A percentile compares a stretch with the other conserved stretches of the same genome.
These are phyloP conservation scores for Leccinum disarticulatum DNA, from an alignment of 768 basidiomycete species.

Conservation along the genomic window DNA sequence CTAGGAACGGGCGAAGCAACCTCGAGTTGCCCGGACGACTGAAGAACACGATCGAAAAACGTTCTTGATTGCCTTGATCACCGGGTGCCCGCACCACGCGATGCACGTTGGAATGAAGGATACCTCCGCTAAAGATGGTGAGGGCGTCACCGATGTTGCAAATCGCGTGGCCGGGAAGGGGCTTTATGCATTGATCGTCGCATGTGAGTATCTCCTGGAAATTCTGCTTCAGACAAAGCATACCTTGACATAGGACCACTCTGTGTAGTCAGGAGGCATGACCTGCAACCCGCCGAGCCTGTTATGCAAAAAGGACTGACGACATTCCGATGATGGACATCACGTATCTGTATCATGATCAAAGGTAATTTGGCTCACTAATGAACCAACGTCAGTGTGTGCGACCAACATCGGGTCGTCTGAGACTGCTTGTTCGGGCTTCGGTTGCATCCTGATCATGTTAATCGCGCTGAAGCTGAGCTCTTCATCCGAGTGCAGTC, in stretches of 20 bases:
- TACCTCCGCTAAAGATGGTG: background rate
- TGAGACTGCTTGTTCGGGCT: background rate
- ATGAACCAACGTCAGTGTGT: background rate
- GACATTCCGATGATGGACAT: background rate
- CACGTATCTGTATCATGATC: background rate
- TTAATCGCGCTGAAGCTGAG: background rate
- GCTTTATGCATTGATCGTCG: background rate
- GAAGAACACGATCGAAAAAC: background rate
- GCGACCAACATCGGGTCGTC: background rate
- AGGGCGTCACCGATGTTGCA: background rate
- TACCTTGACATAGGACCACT: background rate
- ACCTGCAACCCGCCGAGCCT: background rate
- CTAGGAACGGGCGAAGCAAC: background rate
- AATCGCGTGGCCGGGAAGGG: background rate
- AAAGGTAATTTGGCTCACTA: background rate
- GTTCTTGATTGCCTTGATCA: background rate
- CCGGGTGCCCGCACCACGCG: background rate
- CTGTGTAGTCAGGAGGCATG: background rate
- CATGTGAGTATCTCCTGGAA: background rate
- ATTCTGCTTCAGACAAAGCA: background rate
- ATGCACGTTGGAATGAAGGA: background rate
- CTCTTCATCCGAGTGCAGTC: background rate
- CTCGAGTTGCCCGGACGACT: background rate
- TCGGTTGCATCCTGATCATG: background rate
- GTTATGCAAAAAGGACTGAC: background rate